phyloP scores from a whole-genome alignment of 1,284 basidiomycete genomes.

The Leccinum angustisporum region DNA sequence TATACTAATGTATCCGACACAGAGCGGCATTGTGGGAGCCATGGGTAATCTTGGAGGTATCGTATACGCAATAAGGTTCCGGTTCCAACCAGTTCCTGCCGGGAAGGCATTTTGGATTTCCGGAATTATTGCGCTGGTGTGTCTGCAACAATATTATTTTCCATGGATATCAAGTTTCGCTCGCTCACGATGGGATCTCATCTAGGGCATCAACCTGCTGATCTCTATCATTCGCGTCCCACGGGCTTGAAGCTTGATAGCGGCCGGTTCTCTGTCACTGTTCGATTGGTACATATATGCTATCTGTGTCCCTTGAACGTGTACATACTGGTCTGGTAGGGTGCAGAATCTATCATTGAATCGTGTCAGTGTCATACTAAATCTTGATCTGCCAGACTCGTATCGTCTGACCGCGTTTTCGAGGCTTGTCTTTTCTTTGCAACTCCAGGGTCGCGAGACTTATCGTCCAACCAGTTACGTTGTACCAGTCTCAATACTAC shows the following conservation, averaged over 20 bases:
- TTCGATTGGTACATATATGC: background rate
- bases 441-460: background rate
- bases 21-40: conserved; percentile 52
- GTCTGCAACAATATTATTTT: background rate
- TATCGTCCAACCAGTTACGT: background rate
- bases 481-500: background rate
- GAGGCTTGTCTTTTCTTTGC: background rate
- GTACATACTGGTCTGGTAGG: background rate
- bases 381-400: background rate
- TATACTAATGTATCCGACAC: background rate
- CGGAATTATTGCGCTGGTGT: conserved; percentile 39
- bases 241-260: background rate
- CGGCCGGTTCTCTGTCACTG: background rate
- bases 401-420: background rate
- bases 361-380: background rate
- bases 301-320: background rate
- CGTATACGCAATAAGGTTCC: conserved; percentile 48
- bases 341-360: background rate
- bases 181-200: too few species aligned
- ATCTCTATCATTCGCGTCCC: conserved; percentile 11
- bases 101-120: conserved; percentile 50
- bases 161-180: background rate
- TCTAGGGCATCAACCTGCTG: conserved; percentile 13
- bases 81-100: conserved; percentile 43
- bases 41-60: conserved; percentile 57